Evolutionary conservation across 2,329 filamentous ascomycete species (phyloP), one percentile per base, ranked within the genome.

Genomic region (Nigrograna mackinnonii): DNA sequence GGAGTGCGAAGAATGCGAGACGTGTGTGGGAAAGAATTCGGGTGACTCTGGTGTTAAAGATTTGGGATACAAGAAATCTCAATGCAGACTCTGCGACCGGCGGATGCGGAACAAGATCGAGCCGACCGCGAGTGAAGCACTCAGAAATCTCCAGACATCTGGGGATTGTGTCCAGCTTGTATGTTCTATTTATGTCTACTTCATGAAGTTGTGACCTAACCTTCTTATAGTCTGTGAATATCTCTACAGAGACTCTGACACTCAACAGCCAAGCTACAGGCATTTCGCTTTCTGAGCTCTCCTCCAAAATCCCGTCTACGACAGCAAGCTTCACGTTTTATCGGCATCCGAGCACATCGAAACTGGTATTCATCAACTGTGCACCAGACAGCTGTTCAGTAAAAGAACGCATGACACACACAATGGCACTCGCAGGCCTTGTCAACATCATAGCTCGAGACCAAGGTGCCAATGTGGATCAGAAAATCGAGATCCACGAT

Each of bases 31-130:
- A 11, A 19, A 17, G 9, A 12, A 13, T 11, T n/a, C 3, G 12
- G 22, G 21, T 26, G 19, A 31, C n/a, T 5, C n/a, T 26, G 21
- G 22, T n/a, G 13, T 42, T 2, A 47, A 45, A 22, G 57, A 59
- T 32, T 24, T 48, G 3, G 54, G 55, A 7, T 50, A 63, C 47
- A 51, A 46, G 37, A 50, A 47, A 35, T 62, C 55, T 33, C 54
- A 58, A 43, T 64, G 62, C 32, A 52, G 57, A 5, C 49, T 63
- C 17, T 63, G 62, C 39, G 59, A 64, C 34, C 56, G 58, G 11
- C 57, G 61, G 4, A 64, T 65, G 61, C 60, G 61, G 47, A 60
- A 63, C 36, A 49, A 44, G 5, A 59, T 64, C 22, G 41, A 45
- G 9, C 33, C 51, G 1, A 48, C 48, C 6, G 60, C 55, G 7